These are phyloP conservation scores for Penicillium occitanis DNA, from an alignment of 2,329 filamentous ascomycete species.

Conservation along the genomic window DNA sequence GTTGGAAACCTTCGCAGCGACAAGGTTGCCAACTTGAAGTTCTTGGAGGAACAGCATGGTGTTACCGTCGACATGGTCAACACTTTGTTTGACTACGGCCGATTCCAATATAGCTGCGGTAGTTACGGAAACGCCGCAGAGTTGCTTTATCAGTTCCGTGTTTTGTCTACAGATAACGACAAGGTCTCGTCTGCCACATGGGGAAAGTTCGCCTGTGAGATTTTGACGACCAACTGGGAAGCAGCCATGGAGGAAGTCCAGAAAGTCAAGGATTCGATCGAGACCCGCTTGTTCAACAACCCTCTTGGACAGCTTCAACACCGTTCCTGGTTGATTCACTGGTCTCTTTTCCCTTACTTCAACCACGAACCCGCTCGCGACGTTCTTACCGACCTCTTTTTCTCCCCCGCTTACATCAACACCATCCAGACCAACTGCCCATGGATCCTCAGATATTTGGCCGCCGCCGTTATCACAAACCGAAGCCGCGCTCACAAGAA, in stretches of 20 bases:
- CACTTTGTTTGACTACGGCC: constrained; percentile 90
- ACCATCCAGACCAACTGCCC: constrained; percentile 98
- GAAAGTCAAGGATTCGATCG: constrained; percentile 88
- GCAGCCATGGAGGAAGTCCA: constrained; percentile 84
- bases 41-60: constrained; percentile 92
- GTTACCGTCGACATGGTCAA: constrained; percentile 96
- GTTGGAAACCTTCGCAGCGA: constrained; percentile 88
- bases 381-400: constrained; percentile 90
- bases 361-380: constrained; percentile 93
- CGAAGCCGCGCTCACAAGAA: constrained; percentile 74
- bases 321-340: constrained; percentile 97
- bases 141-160: constrained; percentile 94
- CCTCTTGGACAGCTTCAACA: constrained; percentile 92
- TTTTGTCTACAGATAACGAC: constrained; percentile 97
- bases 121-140: constrained; percentile 89
- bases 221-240: constrained; percentile 94
- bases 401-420: constrained; percentile 97
- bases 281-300: constrained; percentile 94
- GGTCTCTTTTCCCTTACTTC: constrained; percentile 98
- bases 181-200: constrained; percentile 94
- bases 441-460: constrained; percentile 92
- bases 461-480: constrained; percentile 92
- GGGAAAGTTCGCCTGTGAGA: constrained; percentile 96
- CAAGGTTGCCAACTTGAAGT: constrained; percentile 98
- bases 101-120: constrained; percentile 97